phyloP scores from a whole-genome alignment of 768 basidiomycete species.

The Naematelia encephala region DNA sequence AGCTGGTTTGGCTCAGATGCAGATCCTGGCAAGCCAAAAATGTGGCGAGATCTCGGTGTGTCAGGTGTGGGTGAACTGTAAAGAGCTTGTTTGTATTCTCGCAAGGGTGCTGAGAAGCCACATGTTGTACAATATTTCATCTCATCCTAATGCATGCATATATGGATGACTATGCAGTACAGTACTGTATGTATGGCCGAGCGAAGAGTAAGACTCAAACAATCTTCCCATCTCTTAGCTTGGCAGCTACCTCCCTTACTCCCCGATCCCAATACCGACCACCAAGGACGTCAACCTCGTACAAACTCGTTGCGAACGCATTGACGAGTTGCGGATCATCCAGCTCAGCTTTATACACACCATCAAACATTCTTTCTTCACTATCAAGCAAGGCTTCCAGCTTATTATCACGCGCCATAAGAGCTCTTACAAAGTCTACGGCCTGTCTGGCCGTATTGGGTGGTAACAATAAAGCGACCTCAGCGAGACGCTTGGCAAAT shows the following conservation, averaged over 20 bases:
- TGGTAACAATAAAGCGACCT: slow-evolving; percentile 77
- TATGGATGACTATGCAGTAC: background rate
- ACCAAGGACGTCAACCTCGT: slow-evolving; percentile 69
- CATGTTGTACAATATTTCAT: slow-evolving; percentile 1
- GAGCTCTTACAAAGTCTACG: slow-evolving; percentile 66
- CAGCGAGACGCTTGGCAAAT: slow-evolving; percentile 87
- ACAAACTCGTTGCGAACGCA: slow-evolving; percentile 74
- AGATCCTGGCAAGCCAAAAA: slow-evolving; percentile 70
- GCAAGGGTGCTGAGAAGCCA: background rate
- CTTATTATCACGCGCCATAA: slow-evolving; percentile 73
- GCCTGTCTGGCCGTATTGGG: slow-evolving; percentile 63
- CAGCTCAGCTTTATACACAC: slow-evolving; percentile 76
- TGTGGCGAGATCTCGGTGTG: slow-evolving; percentile 72
- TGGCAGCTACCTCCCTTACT: slow-evolving; percentile 64
- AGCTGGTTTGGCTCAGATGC: slow-evolving; percentile 70
- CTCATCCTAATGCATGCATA: background rate
- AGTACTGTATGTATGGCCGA: no score
- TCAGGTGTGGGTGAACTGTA: slow-evolving; percentile 67
- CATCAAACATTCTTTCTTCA: slow-evolving; percentile 78
- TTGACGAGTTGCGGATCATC: slow-evolving; percentile 68
- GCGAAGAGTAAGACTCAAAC: slow-evolving; percentile 1
- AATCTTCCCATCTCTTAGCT: slow-evolving; percentile 37
- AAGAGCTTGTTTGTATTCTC: slow-evolving; percentile 20
- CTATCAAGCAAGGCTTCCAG: slow-evolving; percentile 80
- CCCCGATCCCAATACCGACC: slow-evolving; percentile 59